phyloP scores from a whole-genome alignment of 768 basidiomycete species.

The Lactifluus hygrophoroides region DNA sequence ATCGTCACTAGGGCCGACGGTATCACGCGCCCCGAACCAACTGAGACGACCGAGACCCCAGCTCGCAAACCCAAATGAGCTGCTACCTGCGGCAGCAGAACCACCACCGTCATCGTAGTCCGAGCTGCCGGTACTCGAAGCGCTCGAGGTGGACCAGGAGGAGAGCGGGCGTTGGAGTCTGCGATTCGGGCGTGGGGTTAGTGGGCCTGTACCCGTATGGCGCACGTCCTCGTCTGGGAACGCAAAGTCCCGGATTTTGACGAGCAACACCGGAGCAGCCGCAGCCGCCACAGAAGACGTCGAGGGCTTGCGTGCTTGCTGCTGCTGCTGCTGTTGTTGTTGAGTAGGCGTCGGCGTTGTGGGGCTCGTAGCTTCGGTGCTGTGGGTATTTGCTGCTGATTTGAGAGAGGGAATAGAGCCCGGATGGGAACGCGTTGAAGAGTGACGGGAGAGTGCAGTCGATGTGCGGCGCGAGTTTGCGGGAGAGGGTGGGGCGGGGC shows the following conservation, averaged over 20 bases:
- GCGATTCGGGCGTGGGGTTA: constrained; percentile 35
- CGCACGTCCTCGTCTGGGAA: constrained; percentile 36
- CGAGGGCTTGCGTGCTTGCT: background rate
- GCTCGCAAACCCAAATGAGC: constrained; percentile 28
- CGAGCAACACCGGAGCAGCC: constrained; percentile 22
- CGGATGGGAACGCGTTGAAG: constrained; percentile 33
- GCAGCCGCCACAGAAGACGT: constrained; percentile 1
- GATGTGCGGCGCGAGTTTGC: constrained; percentile 40
- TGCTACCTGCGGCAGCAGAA: background rate
- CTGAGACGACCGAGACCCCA: constrained; percentile 38
- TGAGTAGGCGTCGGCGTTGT: constrained; percentile 10
- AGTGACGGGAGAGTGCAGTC: constrained; percentile 28
- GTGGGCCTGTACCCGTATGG: constrained; percentile 35
- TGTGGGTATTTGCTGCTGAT: constrained; percentile 1
- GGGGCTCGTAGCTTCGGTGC: constrained; percentile 6
- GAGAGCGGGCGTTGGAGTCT: constrained; percentile 25
- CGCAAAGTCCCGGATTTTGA: constrained; percentile 46
- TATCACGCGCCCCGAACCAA: constrained; percentile 30
- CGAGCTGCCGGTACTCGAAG: constrained; percentile 22
- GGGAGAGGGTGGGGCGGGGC: constrained; percentile 57
- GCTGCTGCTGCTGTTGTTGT: background rate
- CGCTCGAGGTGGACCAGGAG: constrained; percentile 22
- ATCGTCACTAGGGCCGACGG: constrained; percentile 13
- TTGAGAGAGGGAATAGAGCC: constrained; percentile 28
- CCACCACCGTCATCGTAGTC: constrained; percentile 25